Conservation (phyloP, 2,329 filamentous ascomycete genomes). For the Apiospora rasikravindrae region DNA sequence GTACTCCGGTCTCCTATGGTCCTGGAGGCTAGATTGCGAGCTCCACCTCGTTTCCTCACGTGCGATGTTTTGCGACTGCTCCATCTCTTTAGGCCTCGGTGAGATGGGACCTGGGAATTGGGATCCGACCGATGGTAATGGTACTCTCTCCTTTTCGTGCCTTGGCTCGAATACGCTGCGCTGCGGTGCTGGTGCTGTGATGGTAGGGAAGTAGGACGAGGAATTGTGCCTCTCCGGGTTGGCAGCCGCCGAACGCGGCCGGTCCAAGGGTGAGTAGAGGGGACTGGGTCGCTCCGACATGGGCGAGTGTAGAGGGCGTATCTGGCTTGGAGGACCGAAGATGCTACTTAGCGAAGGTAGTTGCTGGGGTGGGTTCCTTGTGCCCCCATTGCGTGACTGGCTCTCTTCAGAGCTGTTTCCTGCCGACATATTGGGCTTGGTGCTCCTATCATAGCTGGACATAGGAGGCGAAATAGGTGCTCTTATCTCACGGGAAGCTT, state of each 20-base stretch:
- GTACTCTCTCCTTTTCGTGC: constrained; percentile 48
- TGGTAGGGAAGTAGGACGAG: constrained; percentile 55
- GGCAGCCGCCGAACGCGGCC: constrained; percentile 46
- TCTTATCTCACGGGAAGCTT: neutral
- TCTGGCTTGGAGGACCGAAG: constrained; percentile 54
- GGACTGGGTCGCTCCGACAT: constrained; percentile 51
- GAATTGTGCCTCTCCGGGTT: constrained; percentile 45
- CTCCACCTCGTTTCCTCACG: constrained; percentile 39
- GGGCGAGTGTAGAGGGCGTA: constrained; percentile 52
- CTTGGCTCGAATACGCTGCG: constrained; percentile 53
- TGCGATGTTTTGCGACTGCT: constrained; percentile 35
- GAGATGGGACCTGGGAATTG: constrained; percentile 51
- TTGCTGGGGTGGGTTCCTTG: constrained; percentile 34
- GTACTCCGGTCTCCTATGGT: constrained; percentile 51
- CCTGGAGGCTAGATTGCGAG: constrained; percentile 47
- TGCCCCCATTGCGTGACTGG: constrained; percentile 41
- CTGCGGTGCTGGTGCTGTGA: constrained; percentile 46
- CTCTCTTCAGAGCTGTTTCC: constrained; percentile 46
- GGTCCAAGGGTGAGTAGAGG: constrained; percentile 54
- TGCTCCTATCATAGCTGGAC: constrained; percentile 61
- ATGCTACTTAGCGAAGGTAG: constrained; percentile 63
- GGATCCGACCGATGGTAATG: constrained; percentile 36
- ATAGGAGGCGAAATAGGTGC: constrained; percentile 60
- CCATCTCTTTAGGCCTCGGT: constrained; percentile 48
- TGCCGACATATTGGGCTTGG: constrained; percentile 50